Percentiles rank a stretch among this genome's conserved stretches.
Conservation (phyloP, 1,139 yeast genomes). For the Pichia sp. region DNA sequence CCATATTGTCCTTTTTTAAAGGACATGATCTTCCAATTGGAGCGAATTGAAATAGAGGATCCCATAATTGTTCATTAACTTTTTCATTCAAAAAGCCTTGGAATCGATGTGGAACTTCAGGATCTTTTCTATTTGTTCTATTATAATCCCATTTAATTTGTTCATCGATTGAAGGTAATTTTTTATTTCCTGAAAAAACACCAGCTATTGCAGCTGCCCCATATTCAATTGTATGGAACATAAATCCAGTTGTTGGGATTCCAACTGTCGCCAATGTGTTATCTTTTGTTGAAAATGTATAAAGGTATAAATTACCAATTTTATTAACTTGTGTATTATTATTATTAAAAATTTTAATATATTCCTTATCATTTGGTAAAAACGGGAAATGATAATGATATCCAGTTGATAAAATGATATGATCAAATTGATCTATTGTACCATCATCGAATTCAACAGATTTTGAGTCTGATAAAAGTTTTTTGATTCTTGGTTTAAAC, state of each 20-base stretch:
- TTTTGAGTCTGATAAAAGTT: slow-evolving; percentile 14
- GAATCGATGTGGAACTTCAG: slow-evolving; percentile 17
- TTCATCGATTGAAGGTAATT: slow-evolving; percentile 22
- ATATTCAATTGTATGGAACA: slow-evolving; percentile 40
- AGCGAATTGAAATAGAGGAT: slow-evolving; percentile 14
- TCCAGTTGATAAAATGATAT: slow-evolving; percentile 42
- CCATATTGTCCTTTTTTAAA: slow-evolving; percentile 7
- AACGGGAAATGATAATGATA: slow-evolving; percentile 40
- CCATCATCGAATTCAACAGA: slow-evolving; percentile 35
- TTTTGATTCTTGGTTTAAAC: slow-evolving; percentile 21
- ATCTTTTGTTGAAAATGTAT: slow-evolving; percentile 38
- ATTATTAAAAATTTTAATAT: slow-evolving; percentile 12
- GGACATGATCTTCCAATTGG: slow-evolving; percentile 15
- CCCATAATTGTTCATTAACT: slow-evolving; percentile 17
- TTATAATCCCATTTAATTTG: slow-evolving; percentile 23
- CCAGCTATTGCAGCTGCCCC: slow-evolving; percentile 45
- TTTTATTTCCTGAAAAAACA: slow-evolving; percentile 33
- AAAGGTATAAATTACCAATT: slow-evolving; percentile 29
- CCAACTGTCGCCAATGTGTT: slow-evolving; percentile 41
- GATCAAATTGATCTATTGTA: slow-evolving; percentile 31
- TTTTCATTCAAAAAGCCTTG: slow-evolving; percentile 15
- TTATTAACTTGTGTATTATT: slow-evolving; percentile 24
- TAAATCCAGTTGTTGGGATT: slow-evolving; percentile 35
- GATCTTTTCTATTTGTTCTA: slow-evolving; percentile 12
- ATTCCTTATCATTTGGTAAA: slow-evolving; percentile 20